Conservation (phyloP, 768 basidiomycete species). For the Russula lepida region DNA sequence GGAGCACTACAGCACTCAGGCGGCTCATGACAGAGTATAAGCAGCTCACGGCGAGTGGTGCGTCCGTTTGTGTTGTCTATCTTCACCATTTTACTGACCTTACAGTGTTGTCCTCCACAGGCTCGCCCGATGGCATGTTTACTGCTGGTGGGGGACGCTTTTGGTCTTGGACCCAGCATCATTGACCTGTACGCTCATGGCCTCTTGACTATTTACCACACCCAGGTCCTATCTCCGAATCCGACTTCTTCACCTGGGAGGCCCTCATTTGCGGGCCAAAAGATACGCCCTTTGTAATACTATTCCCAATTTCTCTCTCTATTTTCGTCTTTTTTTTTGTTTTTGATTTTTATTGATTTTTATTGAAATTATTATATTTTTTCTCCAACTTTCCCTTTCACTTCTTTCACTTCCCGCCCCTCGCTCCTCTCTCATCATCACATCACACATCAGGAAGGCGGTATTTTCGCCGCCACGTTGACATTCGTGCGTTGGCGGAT, state of each 20-base stretch:
- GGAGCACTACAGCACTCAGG: constrained; percentile 64
- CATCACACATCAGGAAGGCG: constrained; percentile 94
- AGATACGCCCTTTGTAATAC: constrained; percentile 79
- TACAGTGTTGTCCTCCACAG: constrained; percentile 34
- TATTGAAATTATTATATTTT: not conserved
- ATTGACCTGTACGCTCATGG: not conserved
- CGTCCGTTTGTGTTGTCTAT: constrained; percentile 8
- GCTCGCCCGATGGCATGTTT: constrained; percentile 92
- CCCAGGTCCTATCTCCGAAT: constrained; percentile 78
- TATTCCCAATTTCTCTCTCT: constrained; percentile 24
- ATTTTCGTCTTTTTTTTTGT: not conserved
- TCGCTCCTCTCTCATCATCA: too few species aligned
- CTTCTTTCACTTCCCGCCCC: too few species aligned
- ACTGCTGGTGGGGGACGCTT: constrained; percentile 59
- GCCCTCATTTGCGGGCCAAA: constrained; percentile 90
- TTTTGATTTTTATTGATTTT: too few species aligned
- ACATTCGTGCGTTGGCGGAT: constrained; percentile 63
- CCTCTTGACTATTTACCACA: not conserved
- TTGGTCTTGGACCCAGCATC: not conserved
- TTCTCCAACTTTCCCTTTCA: too few species aligned
- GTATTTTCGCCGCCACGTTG: constrained; percentile 85
- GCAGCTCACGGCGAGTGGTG: constrained; percentile 73
- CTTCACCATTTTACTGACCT: not conserved
- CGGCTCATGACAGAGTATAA: constrained; percentile 92
- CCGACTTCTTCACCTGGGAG: constrained; percentile 95